These are phyloP conservation scores for Plantago ovata DNA, from an alignment of 257 asterid genomes.

Conservation along the genomic window DNA sequence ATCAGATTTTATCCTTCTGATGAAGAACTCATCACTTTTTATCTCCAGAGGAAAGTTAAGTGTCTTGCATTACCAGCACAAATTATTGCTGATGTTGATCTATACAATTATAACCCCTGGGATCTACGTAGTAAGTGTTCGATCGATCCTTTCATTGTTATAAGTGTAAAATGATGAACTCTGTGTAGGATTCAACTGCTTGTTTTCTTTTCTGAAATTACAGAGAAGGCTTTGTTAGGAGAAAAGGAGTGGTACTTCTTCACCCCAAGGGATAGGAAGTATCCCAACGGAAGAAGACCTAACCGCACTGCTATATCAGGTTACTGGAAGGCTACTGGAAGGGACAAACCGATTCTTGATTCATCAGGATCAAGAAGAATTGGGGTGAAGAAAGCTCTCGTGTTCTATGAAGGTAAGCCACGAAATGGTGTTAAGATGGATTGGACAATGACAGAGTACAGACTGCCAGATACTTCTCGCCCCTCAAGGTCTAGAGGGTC, in stretches of 20 bases:
- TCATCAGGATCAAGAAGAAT: slow-evolving; percentile 41
- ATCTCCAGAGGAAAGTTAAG: slow-evolving; percentile 46
- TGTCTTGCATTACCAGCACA: slow-evolving; percentile 43
- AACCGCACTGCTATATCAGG: slow-evolving; percentile 52
- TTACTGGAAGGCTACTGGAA: slow-evolving; percentile 70
- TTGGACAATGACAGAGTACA: slow-evolving; percentile 66
- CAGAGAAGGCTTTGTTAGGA: slow-evolving; percentile 51
- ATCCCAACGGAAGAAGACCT: slow-evolving; percentile 66
- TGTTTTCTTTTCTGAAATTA: background rate
- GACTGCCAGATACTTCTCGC: slow-evolving; percentile 37
- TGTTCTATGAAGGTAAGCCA: slow-evolving; percentile 60
- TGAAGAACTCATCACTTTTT: slow-evolving; percentile 49
- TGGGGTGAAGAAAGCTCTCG: slow-evolving; percentile 53
- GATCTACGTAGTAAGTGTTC: slow-evolving; percentile 52
- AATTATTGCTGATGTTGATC: slow-evolving; percentile 50
- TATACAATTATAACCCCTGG: slow-evolving; percentile 61
- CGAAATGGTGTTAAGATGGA: slow-evolving; percentile 45
- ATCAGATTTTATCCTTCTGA: slow-evolving; percentile 66
- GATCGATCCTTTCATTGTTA: background rate
- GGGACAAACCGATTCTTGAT: slow-evolving; percentile 41
- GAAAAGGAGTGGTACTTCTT: slow-evolving; percentile 63
- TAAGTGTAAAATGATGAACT: too few relatives aligned
- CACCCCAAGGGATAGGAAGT: slow-evolving; percentile 63
- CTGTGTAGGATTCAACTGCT: too few relatives aligned
- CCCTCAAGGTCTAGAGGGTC: slow-evolving; percentile 44